Evolutionary conservation across 257 asterid species (phyloP), one percentile per base, ranked within the genome.

Genomic region (Lycium barbarum): DNA sequence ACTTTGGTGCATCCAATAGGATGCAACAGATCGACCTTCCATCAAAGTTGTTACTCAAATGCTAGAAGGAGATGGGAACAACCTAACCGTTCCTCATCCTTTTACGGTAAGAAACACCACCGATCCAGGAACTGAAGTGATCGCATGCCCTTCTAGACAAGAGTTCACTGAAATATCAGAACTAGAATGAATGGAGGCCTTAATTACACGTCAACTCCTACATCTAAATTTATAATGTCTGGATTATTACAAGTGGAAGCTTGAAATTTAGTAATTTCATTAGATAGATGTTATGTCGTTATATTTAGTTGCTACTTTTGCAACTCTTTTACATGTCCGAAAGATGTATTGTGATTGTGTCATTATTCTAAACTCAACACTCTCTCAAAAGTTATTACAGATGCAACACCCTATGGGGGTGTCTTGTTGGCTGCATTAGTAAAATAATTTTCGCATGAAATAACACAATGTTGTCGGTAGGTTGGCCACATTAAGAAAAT

Each of bases 1-100:
- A 63, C 85, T 88, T 51, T 73, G 87, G 92, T 86, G 89, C 82
- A 85, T 90, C 73, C 92, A 86, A 3, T 88, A 89, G 92, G 68
- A 84, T 81, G 89, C 89, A 22, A 33, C 4, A 0, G 89, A 84
- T 61, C 70, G 87, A 0, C 92, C 92, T 1, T 89, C 91, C 1
- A 84, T 88, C 88, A 89, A 85, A 84, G 57, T 5, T 1, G 90
- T 81, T 17, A 82, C 84, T 70, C 88, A 87, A 71, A 89, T 90
- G 91, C 74, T 88, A 71, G 89, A 90, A 87, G 89, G 87, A 84
- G 84, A 84, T 67, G 85, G 84, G 2, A 71, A 51, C 17, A 49
- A 9, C 26, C 90, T 86, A 18, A 36, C 85, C 18, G 49, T 86
- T 51, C 89, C 93, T 20, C 85, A 82, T 53, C 92, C 89, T 9